A percentile compares a stretch with the other conserved stretches of the same genome.
These are phyloP conservation scores for Linnemannia elongata DNA, from an alignment of 192 early-diverging fungal species.

Conservation along the genomic window DNA sequence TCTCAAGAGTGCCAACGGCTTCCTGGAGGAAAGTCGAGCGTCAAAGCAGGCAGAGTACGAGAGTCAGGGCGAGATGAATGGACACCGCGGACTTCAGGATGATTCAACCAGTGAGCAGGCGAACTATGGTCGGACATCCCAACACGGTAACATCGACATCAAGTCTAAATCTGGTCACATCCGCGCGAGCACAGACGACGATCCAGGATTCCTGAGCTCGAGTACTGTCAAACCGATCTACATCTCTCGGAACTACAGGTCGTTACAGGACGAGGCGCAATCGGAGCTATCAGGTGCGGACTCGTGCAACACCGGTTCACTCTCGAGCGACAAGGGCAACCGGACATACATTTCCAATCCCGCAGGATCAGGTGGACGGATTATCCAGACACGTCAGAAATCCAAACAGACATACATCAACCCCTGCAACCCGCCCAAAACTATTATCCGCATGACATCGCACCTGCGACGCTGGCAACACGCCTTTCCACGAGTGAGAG, in stretches of 20 bases:
- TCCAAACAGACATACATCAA: slow-evolving; percentile 63
- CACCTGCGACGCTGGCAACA: slow-evolving; percentile 91
- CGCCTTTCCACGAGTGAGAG: slow-evolving; percentile 69
- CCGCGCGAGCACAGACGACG: slow-evolving; percentile 60
- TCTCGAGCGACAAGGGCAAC: slow-evolving; percentile 46
- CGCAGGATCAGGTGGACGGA: slow-evolving; percentile 37
- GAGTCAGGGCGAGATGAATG: slow-evolving; percentile 17
- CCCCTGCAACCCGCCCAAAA: slow-evolving; percentile 79
- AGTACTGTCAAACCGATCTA: slow-evolving; percentile 67
- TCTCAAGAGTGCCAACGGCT: slow-evolving; percentile 43
- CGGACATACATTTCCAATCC: slow-evolving; percentile 40
- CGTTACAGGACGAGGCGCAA: slow-evolving; percentile 22
- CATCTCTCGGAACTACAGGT: slow-evolving; percentile 49
- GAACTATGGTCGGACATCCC: slow-evolving; percentile 30
- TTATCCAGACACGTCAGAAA: slow-evolving; percentile 40
- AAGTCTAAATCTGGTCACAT: slow-evolving; percentile 33
- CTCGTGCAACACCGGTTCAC: slow-evolving; percentile 52
- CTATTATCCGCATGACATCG: slow-evolving; percentile 68
- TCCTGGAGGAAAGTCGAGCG: slow-evolving; percentile 44
- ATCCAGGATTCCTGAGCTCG: slow-evolving; percentile 58
- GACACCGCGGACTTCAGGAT: slow-evolving; percentile 16
- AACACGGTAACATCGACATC: slow-evolving; percentile 38
- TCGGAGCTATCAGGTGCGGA: slow-evolving; percentile 33
- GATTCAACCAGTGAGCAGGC: slow-evolving; percentile 16
- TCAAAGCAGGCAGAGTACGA: slow-evolving; percentile 24